A percentile compares a stretch with the other conserved stretches of the same genome.
phyloP scores from a whole-genome alignment of 2,329 filamentous ascomycete species.

The Atkinsonella texensis region DNA sequence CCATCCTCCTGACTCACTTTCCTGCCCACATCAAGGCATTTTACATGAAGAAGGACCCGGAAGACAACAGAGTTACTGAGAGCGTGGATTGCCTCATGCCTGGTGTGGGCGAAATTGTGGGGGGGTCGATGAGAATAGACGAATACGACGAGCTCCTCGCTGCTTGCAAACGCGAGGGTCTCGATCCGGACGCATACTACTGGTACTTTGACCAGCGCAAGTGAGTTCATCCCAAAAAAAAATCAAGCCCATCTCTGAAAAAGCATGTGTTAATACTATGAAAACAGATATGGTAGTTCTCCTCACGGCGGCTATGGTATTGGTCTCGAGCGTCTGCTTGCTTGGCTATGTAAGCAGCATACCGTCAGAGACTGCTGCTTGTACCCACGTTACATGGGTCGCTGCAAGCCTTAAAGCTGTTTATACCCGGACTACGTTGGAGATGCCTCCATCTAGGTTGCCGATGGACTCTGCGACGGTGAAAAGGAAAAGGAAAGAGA shows the following conservation, averaged over 20 bases:
- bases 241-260: too few relatives aligned
- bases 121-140: slow-evolving; percentile 92
- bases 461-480: neutral
- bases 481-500: neutral
- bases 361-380: slow-evolving; percentile 55
- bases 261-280: neutral
- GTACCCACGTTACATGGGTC: slow-evolving; percentile 70
- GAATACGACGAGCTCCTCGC: slow-evolving; percentile 80
- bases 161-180: slow-evolving; percentile 77
- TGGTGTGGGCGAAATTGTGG: slow-evolving; percentile 92
- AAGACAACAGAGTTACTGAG: slow-evolving; percentile 78
- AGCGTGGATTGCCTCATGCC: slow-evolving; percentile 81
- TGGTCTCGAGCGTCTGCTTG: slow-evolving; percentile 43
- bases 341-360: slow-evolving; percentile 51
- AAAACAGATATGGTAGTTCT: slow-evolving; percentile 58
- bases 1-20: slow-evolving; percentile 96
- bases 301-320: slow-evolving; percentile 91
- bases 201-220: slow-evolving; percentile 98
- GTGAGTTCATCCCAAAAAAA: slow-evolving; percentile 26
- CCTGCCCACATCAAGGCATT: slow-evolving; percentile 96
- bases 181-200: slow-evolving; percentile 79
- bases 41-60: slow-evolving; percentile 87
- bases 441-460: neutral
- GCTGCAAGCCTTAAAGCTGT: slow-evolving; percentile 54
- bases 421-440: neutral